Evolutionary conservation across 129 eudicot genomes (phyloP), one percentile per base, ranked within the genome.

Genomic region (Saposhnikovia divaricata): DNA sequence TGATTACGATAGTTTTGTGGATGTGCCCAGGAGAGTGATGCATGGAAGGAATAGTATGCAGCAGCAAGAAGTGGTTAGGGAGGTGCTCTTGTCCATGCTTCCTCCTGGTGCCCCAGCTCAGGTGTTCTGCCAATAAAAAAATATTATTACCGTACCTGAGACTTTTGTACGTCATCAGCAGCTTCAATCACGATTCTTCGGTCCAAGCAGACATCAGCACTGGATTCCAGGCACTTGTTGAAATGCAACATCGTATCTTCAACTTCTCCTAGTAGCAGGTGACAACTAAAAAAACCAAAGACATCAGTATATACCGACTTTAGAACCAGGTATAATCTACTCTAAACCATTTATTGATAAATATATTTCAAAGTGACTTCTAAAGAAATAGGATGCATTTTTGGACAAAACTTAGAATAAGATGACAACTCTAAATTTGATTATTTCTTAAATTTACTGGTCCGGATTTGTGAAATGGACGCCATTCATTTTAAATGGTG

Each of bases 31-130:
- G 72, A 82, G 93, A 80, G 98, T 95, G 19, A 95, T 92, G 93
- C 89, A 85, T 83, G 98, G 98, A 57, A 86, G 98, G 81, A 77
- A 83, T 55, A 89, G 97, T 50, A 10, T 89, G 71, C 96, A 95
- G 84, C 98, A 95, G 77, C 98, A 95, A 69, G 77, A 90, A 82
- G 97, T 92, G 37, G 98, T 95, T 42, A 78, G 97, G 59, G 92
- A 95, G 83, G 98, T 95, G 19, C 93, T 95, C 71, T 84, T 92
- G 81, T 95, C 98, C 55, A 95, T 95, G 96, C 94, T 95, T 37
- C 97, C 98, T 84, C 97, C 98, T 65, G 97, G 97, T 79, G 98
- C 98, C 70, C 98, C 98, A 78, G 96, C 90, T 21, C 98, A 92
- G 90, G 98, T 92, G 3, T 12, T 42, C 27, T 31, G n/a, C n/a